Conservation (phyloP, 768 basidiomycete species). For the Mycena rosella region DNA sequence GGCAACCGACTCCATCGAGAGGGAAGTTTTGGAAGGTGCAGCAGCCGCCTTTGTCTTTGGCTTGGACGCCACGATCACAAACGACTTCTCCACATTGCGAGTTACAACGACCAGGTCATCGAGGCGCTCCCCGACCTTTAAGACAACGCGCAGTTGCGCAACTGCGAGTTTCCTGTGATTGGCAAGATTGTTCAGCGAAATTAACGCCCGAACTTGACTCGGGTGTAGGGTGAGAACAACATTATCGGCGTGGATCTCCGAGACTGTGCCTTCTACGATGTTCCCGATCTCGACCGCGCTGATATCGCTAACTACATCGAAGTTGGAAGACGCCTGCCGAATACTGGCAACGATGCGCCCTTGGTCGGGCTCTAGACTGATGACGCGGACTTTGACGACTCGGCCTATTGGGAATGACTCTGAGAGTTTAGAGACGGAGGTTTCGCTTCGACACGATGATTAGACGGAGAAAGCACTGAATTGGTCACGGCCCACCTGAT, state of each 20-base stretch:
- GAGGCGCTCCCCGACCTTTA: slow-evolving; percentile 79
- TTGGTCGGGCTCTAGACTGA: slow-evolving; percentile 68
- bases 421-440: slow-evolving; percentile 63
- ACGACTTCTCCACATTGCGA: slow-evolving; percentile 85
- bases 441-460: slow-evolving; percentile 67
- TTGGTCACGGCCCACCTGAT: slow-evolving; percentile 68
- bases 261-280: slow-evolving; percentile 75
- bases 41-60: slow-evolving; percentile 68
- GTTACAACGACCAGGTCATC: slow-evolving; percentile 90
- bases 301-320: slow-evolving; percentile 69
- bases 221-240: slow-evolving; percentile 80
- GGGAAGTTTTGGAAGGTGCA: slow-evolving; percentile 58
- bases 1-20: slow-evolving; percentile 75
- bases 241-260: slow-evolving; percentile 90
- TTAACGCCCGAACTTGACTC: slow-evolving; percentile 77
- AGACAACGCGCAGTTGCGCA: slow-evolving; percentile 69
- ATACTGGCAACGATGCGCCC: slow-evolving; percentile 86
- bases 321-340: slow-evolving; percentile 76
- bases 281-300: slow-evolving; percentile 83
- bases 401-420: slow-evolving; percentile 84
- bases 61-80: slow-evolving; percentile 87
- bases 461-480: background rate
- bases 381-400: slow-evolving; percentile 86
- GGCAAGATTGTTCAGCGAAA: slow-evolving; percentile 91
- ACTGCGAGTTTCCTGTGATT: slow-evolving; percentile 78